These are phyloP conservation scores for Ganoderma sp. DNA, from an alignment of 1,284 basidiomycete genomes.

Conservation along the genomic window DNA sequence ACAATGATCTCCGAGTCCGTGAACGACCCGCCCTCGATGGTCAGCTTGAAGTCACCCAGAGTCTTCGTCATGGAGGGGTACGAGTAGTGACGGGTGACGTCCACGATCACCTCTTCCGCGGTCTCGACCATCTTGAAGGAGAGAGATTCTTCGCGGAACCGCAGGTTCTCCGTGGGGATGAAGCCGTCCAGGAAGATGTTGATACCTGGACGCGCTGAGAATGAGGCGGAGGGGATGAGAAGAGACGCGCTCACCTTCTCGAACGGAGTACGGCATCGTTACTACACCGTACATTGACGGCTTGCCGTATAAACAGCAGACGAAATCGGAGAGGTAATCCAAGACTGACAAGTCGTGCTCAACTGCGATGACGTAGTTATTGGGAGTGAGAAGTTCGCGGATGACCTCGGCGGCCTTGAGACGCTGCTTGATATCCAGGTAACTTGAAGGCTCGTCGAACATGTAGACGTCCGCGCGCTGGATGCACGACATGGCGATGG, in stretches of 20 bases:
- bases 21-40: slow-evolving; percentile 86
- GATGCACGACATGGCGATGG: slow-evolving; percentile 92
- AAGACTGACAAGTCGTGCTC: slow-evolving; percentile 98
- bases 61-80: slow-evolving; percentile 98
- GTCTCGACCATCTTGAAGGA: slow-evolving; percentile 97
- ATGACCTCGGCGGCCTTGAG: slow-evolving; percentile 96
- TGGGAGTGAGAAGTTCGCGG: slow-evolving; percentile 79
- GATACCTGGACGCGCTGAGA: slow-evolving; percentile 65
- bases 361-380: slow-evolving; percentile 92
- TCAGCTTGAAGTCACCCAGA: slow-evolving; percentile 90
- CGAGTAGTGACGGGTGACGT: slow-evolving; percentile 85
- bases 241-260: slow-evolving; percentile 73
- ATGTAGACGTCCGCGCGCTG: slow-evolving; percentile 92
- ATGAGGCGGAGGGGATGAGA: not conserved
- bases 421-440: slow-evolving; percentile 94
- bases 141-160: slow-evolving; percentile 93
- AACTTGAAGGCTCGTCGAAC: slow-evolving; percentile 98
- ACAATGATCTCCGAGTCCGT: slow-evolving; percentile 98
- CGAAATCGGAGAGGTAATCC: slow-evolving; percentile 96
- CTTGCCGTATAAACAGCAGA: slow-evolving; percentile 96
- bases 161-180: slow-evolving; percentile 97
- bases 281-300: slow-evolving; percentile 98
- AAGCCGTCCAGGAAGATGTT: slow-evolving; percentile 98
- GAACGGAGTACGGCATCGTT: slow-evolving; percentile 95
- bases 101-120: slow-evolving; percentile 83